Evolutionary conservation across 2,329 filamentous ascomycete species (phyloP).

Genomic region (Ambrosiella beaveri): DNA sequence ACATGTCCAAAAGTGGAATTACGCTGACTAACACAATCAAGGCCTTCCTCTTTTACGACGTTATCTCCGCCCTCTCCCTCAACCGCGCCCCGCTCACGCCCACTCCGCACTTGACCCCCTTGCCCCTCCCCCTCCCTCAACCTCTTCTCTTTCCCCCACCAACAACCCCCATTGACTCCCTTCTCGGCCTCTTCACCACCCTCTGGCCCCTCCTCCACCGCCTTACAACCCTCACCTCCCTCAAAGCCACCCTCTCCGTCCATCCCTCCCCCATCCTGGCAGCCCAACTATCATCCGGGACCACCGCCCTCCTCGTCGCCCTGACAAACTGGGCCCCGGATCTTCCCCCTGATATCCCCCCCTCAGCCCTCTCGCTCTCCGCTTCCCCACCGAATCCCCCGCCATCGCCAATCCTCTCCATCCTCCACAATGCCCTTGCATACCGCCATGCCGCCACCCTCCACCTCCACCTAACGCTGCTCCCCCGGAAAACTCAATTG

Average conservation of each 20-base stretch:
- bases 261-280: slow-evolving; percentile 31
- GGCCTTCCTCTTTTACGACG: slow-evolving; percentile 50
- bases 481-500: slow-evolving; percentile 20
- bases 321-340: slow-evolving; percentile 38
- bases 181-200: slow-evolving; percentile 44
- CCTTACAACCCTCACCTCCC: slow-evolving; percentile 35
- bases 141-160: slow-evolving; percentile 27
- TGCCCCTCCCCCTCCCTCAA: slow-evolving; percentile 23
- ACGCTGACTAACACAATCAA: slow-evolving; percentile 17
- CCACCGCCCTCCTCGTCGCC: slow-evolving; percentile 37
- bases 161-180: slow-evolving; percentile 34
- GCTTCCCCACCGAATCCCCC: slow-evolving; percentile 5
- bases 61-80: slow-evolving; percentile 44
- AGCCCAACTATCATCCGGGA: slow-evolving; percentile 32
- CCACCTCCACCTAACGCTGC: slow-evolving; percentile 38
- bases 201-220: slow-evolving; percentile 47
- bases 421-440: slow-evolving; percentile 41
- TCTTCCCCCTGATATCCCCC: slow-evolving; percentile 25
- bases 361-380: slow-evolving; percentile 11
- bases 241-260: slow-evolving; percentile 33
- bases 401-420: slow-evolving; percentile 29
- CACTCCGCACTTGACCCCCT: slow-evolving; percentile 23
- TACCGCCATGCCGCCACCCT: slow-evolving; percentile 42
- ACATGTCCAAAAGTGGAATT: background rate
- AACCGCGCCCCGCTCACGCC: slow-evolving; percentile 33